A percentile compares a stretch with the other conserved stretches of the same genome.
phyloP scores from a whole-genome alignment of 2,329 filamentous ascomycete species.

The Fusarium acutatum region DNA sequence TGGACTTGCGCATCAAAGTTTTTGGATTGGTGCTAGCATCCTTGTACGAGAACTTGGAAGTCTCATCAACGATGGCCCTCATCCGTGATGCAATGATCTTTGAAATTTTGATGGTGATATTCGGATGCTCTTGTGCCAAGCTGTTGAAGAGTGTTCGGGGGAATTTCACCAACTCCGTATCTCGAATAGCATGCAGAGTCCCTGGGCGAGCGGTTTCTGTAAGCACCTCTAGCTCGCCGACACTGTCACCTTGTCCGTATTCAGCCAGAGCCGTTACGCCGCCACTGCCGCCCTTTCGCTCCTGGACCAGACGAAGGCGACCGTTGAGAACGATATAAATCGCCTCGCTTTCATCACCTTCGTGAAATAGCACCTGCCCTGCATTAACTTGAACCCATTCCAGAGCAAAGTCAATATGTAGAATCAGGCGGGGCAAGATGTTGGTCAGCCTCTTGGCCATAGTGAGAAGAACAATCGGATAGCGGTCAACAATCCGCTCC shows the following conservation, averaged over 20 bases:
- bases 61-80: conserved; percentile 86
- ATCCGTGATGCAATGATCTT: conserved; percentile 98
- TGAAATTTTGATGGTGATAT: conserved; percentile 98
- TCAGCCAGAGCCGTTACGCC: conserved; percentile 89
- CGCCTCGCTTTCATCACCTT: conserved; percentile 94
- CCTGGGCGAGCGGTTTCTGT: conserved; percentile 92
- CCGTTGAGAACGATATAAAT: conserved; percentile 99
- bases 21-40: conserved; percentile 67
- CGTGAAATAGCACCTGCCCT: conserved; percentile 92
- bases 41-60: conserved; percentile 70
- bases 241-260: conserved; percentile 96
- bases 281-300: conserved; percentile 81
- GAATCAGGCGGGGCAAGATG: conserved; percentile 85
- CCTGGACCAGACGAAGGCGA: conserved; percentile 83
- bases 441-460: conserved; percentile 95
- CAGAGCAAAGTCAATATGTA: conserved; percentile 97
- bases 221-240: conserved; percentile 95
- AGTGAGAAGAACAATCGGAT: conserved; percentile 90
- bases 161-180: conserved; percentile 96
- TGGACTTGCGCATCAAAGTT: conserved; percentile 76
- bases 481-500: conserved; percentile 90
- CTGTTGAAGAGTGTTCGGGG: conserved; percentile 97
- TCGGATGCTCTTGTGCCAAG: conserved; percentile 93
- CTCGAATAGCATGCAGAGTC: conserved; percentile 93
- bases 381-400: conserved; percentile 98